Base-by-base conservation (phyloP, 495 filamentous ascomycete species). In the Podospora pseudocomata region DNA sequence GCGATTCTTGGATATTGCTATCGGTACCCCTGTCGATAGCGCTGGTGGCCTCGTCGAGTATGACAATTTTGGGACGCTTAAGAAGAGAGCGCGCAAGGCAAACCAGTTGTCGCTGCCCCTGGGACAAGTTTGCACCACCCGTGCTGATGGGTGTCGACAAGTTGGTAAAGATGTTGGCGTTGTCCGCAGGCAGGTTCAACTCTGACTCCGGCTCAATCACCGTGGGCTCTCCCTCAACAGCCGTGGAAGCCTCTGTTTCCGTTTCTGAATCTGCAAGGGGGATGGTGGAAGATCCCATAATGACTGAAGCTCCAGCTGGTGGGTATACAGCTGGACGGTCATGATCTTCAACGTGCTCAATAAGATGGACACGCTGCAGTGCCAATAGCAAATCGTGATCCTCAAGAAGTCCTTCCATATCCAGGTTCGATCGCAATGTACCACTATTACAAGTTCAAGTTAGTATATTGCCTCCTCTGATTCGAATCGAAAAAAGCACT, bases 31-130 rank as follows among this genome's bases (percentile, higher is more conserved):
- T 83, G 74, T 96, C 92, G n/a, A 96, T 81, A 26, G 91, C 89
- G 74, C 87, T 89, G 3, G 92, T 96, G 5, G 91, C 91, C 73
- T 97, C 93, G 74, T 96, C 93, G 63, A 97, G 80, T 19, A 97
- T 89, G 26, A 97, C 79, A 44, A 97, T 88, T 56, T 90, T 88
- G 0, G 91, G 89, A 66, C 93, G 84, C 64, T 88, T 87, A 18
- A 97, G 78, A 44, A 88, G 85, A 15, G 90, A 88, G 66, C 90
- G 80, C 53, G 91, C 90, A 65, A 93, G 87, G 28, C 89, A 90
- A 19, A 92, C 81, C 32, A 90, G 80, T 73, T 93, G 90, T 64
- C 86, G 88, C 75, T 87, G 85, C 7, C 85, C 86, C 19, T 84
- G 84, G 0, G 79, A 83, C 5, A 87, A 78, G 67, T 85, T 88